phyloP scores from a whole-genome alignment of 106 monocot genomes.

The Allium fistulosum region DNA sequence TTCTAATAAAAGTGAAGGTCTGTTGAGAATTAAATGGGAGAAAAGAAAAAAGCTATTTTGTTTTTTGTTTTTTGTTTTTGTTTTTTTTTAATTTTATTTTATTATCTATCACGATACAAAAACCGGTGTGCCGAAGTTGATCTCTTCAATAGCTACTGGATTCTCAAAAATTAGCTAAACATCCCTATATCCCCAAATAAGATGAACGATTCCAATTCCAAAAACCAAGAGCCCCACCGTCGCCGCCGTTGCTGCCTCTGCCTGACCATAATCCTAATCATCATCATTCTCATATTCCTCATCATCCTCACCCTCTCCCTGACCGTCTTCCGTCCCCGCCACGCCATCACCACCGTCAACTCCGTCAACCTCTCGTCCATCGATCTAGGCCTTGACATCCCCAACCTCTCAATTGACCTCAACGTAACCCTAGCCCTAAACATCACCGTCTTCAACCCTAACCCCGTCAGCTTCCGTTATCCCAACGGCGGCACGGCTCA shows the following conservation, averaged over 20 bases:
- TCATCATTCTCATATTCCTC: constrained; percentile 21
- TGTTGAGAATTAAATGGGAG: too few relatives aligned
- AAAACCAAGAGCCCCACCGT: too few relatives aligned
- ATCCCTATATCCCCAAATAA: too few relatives aligned
- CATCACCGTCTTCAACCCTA: constrained; percentile 65
- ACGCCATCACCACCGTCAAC: constrained; percentile 56
- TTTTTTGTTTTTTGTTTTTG: too few relatives aligned
- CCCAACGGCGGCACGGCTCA: constrained; percentile 40
- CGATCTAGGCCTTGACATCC: constrained; percentile 9
- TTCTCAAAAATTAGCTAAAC: too few relatives aligned
- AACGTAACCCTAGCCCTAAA: constrained; percentile 58
- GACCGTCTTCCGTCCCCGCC: constrained; percentile 45
- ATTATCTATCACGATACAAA: too few relatives aligned
- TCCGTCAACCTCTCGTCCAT: constrained; percentile 32
- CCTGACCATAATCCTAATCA: constrained; percentile 8
- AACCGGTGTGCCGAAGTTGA: too few relatives aligned
- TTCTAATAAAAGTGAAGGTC: too few relatives aligned
- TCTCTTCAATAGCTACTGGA: too few relatives aligned
- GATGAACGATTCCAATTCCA: too few relatives aligned
- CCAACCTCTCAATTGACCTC: constrained; percentile 38
- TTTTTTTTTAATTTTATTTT: too few relatives aligned
- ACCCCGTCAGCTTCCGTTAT: constrained; percentile 52
- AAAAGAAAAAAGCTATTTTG: too few relatives aligned
- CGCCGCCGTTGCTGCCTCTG: constrained; percentile 10
- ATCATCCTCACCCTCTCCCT: constrained; percentile 45